phyloP scores from a whole-genome alignment of 1,284 basidiomycete genomes.

The Trametes polyzona region DNA sequence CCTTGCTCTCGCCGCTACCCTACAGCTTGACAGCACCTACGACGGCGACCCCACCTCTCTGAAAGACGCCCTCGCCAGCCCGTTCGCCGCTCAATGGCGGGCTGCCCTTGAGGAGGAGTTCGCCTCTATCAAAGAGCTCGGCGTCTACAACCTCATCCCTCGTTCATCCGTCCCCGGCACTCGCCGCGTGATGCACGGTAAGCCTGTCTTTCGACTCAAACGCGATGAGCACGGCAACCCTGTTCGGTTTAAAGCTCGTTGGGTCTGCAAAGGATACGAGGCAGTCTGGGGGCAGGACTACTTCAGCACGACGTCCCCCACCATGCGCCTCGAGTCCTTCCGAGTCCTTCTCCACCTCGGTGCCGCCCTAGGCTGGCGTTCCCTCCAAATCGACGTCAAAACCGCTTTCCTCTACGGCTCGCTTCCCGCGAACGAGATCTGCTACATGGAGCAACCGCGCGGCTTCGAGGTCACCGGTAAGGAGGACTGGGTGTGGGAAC shows the following conservation, averaged over 20 bases:
- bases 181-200: constrained; percentile 10
- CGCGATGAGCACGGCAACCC: constrained; percentile 7
- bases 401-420: constrained; percentile 49
- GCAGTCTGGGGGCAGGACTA: constrained; percentile 18
- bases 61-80: constrained; percentile 28
- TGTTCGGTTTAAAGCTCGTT: constrained; percentile 11
- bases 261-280: constrained; percentile 11
- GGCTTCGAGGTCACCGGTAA: constrained; percentile 36
- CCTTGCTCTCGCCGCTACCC: constrained; percentile 6
- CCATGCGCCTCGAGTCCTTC: constrained; percentile 21
- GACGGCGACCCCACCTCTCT: constrained; percentile 31
- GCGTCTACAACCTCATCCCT: constrained; percentile 21
- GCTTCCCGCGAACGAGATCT: constrained; percentile 35
- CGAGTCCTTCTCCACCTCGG: constrained; percentile 10
- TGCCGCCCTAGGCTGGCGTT: constrained; percentile 7
- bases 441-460: constrained; percentile 44
- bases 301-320: constrained; percentile 11
- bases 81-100: constrained; percentile 30
- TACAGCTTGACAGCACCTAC: constrained; percentile 14
- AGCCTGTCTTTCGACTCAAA: constrained; percentile 18
- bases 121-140: constrained; percentile 4
- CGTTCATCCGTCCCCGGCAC: constrained; percentile 4
- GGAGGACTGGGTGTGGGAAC: constrained; percentile 24
- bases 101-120: constrained; percentile 23
- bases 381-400: constrained; percentile 46